Base-by-base conservation (phyloP, 768 basidiomycete genomes). In the Trametes elegans region DNA sequence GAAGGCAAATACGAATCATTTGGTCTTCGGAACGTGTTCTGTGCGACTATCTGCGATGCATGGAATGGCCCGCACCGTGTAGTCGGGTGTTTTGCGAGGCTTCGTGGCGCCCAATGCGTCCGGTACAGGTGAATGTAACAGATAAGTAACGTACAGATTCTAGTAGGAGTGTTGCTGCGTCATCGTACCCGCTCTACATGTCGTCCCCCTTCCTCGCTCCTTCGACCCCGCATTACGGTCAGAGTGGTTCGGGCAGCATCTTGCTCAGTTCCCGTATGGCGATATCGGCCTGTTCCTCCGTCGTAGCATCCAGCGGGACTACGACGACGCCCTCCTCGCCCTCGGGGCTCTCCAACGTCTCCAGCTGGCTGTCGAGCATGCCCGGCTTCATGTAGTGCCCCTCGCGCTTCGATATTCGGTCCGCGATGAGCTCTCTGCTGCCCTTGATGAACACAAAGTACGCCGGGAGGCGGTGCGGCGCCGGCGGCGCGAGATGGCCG, bases 401-500 rank as follows among this genome's bases (percentile, higher is more conserved):
- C 36, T 76, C 61, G 31, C 92, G 75, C 34, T 74, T 73, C 70
- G 62, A 62, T 81, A 93, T 87, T 31, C 92, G 75, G 39, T 83
- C 81, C 66, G 77, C 49, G 53, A 94, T 64, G 45, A 84, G 63
- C 24, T 80, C 75, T 38, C 74, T 68, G 18, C 74, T 64, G 9
- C 89, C 91, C 29, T 85, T 73, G 59, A 92, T 82, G 67, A 85
- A 95, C 53, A 96, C 84, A 64, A 98, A 94, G 66, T 78, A 87
- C 7, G 93, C 93, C 3, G 59, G 67, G 50, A 66, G 60, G 29
- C 59, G 49, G 6, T 70, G 65, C 21, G 71, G 61, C 36, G 67
- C 61, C 42, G 65, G 58, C 45, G 58, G 59, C 19, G 63, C 69
- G 23, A 65, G 57, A 27, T 61, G 49, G 19, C 55, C 62, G 26